Evolutionary conservation across 192 early-diverging fungal genomes (phyloP), one percentile per base, ranked within the genome.

Genomic region (Umbelopsis isabellina): DNA sequence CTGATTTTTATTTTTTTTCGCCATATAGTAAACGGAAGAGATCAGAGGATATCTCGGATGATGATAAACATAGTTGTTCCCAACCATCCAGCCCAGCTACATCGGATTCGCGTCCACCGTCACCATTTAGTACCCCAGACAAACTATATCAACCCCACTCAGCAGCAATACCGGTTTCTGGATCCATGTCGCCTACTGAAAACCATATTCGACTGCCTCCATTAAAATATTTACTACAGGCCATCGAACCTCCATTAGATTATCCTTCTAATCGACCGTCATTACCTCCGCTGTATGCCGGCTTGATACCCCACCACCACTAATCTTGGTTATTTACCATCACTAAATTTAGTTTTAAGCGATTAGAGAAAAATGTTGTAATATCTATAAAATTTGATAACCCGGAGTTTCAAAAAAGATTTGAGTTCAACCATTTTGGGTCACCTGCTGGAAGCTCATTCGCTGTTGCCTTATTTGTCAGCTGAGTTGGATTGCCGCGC

Each of bases 391-490:
- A 41, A 41, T 9, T 41, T 50, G 49, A 50, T 50, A 50, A 16
- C 49, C 22, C 55, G 55, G 55, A 61, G 55, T 35, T 25, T 33
- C 16, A 61, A 61, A 35, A 4, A 13, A 16, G 1, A 55, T 7
- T 22, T 25, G 55, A 35, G 21, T 15, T 41, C 37, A 41, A 1
- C 37, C 37, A 41, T 61, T 35, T 27, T 25, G 15, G 55, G 55
- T 61, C 55, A 61, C 55, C 55, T 61, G 55, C 55, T 35, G 10
- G 33, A 18, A 33, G 55, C 55, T 61, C 55, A 61, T 61, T 61
- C 55, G 55, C 55, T 61, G 55, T 61, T 61, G 27, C 55, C 55
- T 61, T 61, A 61, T 61, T 61, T 61, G 55, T 61, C 55, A 61
- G 55, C 55, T 61, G 55, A 61, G 55, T 61, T 61, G 55, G 55